These are phyloP conservation scores for Rhodotorula babjevae DNA, from an alignment of 768 basidiomycete species.

Conservation along the genomic window DNA sequence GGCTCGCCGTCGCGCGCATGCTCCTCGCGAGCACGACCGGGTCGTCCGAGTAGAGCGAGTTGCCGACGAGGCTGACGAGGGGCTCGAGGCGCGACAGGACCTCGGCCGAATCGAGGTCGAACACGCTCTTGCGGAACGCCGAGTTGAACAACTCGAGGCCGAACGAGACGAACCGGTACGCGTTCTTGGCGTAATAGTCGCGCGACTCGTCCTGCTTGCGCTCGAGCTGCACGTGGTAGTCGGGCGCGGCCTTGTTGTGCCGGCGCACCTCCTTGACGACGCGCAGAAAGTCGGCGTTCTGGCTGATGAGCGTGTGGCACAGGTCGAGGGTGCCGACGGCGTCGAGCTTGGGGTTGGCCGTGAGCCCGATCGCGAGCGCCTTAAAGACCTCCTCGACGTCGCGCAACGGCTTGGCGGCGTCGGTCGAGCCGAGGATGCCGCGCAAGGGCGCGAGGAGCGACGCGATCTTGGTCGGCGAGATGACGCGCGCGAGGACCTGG, in stretches of 20 bases:
- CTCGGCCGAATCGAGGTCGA: slow-evolving; percentile 72
- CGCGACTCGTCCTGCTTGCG: slow-evolving; percentile 53
- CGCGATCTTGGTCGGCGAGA: slow-evolving; percentile 72
- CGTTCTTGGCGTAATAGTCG: slow-evolving; percentile 67
- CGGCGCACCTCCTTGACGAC: slow-evolving; percentile 26
- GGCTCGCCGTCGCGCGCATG: slow-evolving; percentile 71
- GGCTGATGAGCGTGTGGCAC: slow-evolving; percentile 83
- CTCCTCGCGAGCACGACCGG: slow-evolving; percentile 68
- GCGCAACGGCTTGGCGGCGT: slow-evolving; percentile 69
- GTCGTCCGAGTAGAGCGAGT: slow-evolving; percentile 80
- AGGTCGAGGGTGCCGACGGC: slow-evolving; percentile 69
- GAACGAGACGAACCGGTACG: slow-evolving; percentile 83
- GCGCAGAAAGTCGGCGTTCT: slow-evolving; percentile 81
- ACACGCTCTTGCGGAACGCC: slow-evolving; percentile 75
- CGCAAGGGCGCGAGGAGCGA: slow-evolving; percentile 71
- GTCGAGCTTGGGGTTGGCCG: slow-evolving; percentile 67
- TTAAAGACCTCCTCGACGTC: slow-evolving; percentile 83
- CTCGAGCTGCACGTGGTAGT: slow-evolving; percentile 67
- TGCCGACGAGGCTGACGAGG: slow-evolving; percentile 79
- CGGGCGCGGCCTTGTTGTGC: slow-evolving; percentile 30
- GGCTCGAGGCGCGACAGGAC: slow-evolving; percentile 77
- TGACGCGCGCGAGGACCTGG: slow-evolving; percentile 67
- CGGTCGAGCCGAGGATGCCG: slow-evolving; percentile 79
- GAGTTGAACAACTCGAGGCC: slow-evolving; percentile 87
- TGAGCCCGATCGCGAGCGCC: slow-evolving; percentile 75